Evolutionary conservation across 805 yeast genomes (phyloP).

Genomic region (Priceomyces medius): DNA sequence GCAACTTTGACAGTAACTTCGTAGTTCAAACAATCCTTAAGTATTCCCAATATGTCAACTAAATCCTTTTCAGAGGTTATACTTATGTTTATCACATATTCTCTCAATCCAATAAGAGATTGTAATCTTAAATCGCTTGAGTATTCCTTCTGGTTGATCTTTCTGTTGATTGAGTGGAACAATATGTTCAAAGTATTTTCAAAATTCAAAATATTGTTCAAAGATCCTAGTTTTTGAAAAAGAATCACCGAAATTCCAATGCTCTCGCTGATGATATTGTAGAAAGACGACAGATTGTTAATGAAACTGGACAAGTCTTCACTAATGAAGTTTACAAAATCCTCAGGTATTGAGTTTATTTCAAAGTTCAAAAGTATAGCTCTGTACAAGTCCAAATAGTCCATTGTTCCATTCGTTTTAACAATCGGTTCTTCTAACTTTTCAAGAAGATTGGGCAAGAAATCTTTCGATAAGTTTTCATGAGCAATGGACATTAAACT

Average conservation of each 20-base stretch:
- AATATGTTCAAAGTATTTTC: slow-evolving; percentile 8
- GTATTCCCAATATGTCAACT: slow-evolving; percentile 12
- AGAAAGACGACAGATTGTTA: slow-evolving; percentile 23
- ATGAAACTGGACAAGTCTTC: slow-evolving; percentile 23
- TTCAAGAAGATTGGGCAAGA: slow-evolving; percentile 17
- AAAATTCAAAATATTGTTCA: slow-evolving; percentile 4
- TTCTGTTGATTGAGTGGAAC: slow-evolving; percentile 18
- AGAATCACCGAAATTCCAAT: slow-evolving; percentile 21
- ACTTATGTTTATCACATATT: slow-evolving; percentile 13
- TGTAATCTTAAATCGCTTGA: slow-evolving; percentile 30
- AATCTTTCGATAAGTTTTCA: slow-evolving; percentile 13
- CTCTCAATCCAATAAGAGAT: slow-evolving; percentile 24
- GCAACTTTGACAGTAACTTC: slow-evolving; percentile 27
- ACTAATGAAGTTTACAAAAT: slow-evolving; percentile 20
- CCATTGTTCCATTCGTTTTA: slow-evolving; percentile 22
- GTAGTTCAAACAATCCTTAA: slow-evolving; percentile 22
- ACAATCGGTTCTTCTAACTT: slow-evolving; percentile 18
- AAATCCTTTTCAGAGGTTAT: slow-evolving; percentile 10
- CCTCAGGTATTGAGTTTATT: slow-evolving; percentile 14
- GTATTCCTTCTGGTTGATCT: slow-evolving; percentile 21
- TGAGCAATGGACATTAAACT: slow-evolving; percentile 21
- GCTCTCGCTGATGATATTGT: slow-evolving; percentile 28
- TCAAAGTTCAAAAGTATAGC: slow-evolving; percentile 20
- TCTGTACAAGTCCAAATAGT: slow-evolving; percentile 26
- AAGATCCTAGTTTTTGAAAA: slow-evolving; percentile 12